A percentile compares a stretch with the other conserved stretches of the same genome.
phyloP scores from a whole-genome alignment of 2,329 filamentous ascomycete genomes.

The Lithohypha guttulata region DNA sequence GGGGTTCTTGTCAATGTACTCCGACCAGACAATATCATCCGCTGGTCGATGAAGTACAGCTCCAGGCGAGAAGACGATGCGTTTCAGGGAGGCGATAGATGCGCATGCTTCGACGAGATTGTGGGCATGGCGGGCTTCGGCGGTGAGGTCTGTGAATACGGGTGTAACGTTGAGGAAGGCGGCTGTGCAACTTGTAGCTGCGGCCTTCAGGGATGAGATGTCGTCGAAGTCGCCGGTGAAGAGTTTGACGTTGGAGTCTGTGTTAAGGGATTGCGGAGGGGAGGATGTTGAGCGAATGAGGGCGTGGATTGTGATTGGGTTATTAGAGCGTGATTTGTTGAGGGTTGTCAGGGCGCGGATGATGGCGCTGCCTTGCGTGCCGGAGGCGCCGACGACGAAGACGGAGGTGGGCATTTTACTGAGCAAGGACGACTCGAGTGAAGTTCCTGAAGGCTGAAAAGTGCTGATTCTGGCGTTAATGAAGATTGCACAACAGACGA shows the following conservation, averaged over 20 bases:
- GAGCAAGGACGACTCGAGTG: too few relatives aligned
- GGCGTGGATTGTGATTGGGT: slow-evolving; percentile 42
- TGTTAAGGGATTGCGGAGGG: slow-evolving; percentile 38
- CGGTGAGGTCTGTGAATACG: slow-evolving; percentile 8
- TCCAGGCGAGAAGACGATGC: slow-evolving; percentile 8
- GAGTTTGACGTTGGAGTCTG: slow-evolving; percentile 40
- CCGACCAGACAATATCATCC: slow-evolving; percentile 4
- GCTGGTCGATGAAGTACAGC: background rate
- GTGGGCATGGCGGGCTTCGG: slow-evolving; percentile 9
- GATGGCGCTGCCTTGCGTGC: slow-evolving; percentile 30
- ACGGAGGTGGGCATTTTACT: slow-evolving; percentile 11
- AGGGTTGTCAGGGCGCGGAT: slow-evolving; percentile 23
- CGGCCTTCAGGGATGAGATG: slow-evolving; percentile 8
- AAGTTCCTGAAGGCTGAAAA: too few relatives aligned
- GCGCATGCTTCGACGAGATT: slow-evolving; percentile 10
- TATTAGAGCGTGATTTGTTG: slow-evolving; percentile 10
- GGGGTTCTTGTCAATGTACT: slow-evolving; percentile 2
- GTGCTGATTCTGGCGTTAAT: too few relatives aligned
- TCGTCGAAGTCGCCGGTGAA: slow-evolving; percentile 49
- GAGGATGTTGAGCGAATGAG: slow-evolving; percentile 44
- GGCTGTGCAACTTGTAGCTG: slow-evolving; percentile 4
- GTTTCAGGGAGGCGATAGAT: slow-evolving; percentile 3
- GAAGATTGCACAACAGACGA: too few relatives aligned
- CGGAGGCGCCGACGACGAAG: slow-evolving; percentile 30
- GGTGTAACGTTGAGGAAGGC: slow-evolving; percentile 12